Conservation (phyloP, 352 stramenopile genomes). For the Phytophthora nicotianae region DNA sequence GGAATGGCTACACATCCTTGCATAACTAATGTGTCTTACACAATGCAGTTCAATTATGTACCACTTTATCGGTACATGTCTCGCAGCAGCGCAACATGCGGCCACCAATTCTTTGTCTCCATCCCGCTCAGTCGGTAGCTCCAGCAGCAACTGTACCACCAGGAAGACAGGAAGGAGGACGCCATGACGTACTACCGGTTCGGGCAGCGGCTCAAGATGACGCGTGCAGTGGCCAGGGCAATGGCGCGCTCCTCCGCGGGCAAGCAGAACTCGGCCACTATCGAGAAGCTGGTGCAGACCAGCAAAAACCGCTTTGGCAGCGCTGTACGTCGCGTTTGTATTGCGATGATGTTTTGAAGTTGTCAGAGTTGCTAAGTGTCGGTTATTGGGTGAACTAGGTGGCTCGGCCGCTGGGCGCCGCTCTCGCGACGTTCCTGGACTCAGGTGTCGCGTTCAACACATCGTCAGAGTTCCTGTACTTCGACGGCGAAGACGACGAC, state of each 20-base stretch:
- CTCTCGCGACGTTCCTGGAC: slow-evolving; percentile 57
- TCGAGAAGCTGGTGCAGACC: slow-evolving; percentile 69
- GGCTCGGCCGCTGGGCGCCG: slow-evolving; percentile 47
- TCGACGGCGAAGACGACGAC: slow-evolving; percentile 82
- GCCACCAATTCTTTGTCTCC: slow-evolving; percentile 23
- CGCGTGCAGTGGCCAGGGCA: slow-evolving; percentile 60
- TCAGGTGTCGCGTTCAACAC: slow-evolving; percentile 61
- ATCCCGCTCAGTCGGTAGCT: not conserved
- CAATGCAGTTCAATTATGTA: not conserved
- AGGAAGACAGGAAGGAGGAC: slow-evolving; percentile 12
- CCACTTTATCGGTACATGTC: slow-evolving; percentile 10
- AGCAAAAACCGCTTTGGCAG: slow-evolving; percentile 71
- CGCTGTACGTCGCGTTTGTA: slow-evolving; percentile 47
- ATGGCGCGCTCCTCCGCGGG: slow-evolving; percentile 64
- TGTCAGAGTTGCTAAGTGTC: slow-evolving; percentile 11
- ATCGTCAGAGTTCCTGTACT: slow-evolving; percentile 72
- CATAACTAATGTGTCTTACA: slow-evolving; percentile 4
- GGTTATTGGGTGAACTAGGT: slow-evolving; percentile 35
- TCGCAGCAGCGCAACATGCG: slow-evolving; percentile 3
- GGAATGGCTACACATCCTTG: no score
- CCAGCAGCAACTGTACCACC: slow-evolving; percentile 16
- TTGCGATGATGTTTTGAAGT: slow-evolving; percentile 2
- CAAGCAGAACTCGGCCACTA: slow-evolving; percentile 46
- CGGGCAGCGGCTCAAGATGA: slow-evolving; percentile 66
- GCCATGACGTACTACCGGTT: slow-evolving; percentile 78